A percentile compares a stretch with the other conserved stretches of the same genome.
Evolutionary conservation across 2,329 filamentous ascomycete genomes (phyloP).

Genomic region (Paecilomyces sp.): DNA sequence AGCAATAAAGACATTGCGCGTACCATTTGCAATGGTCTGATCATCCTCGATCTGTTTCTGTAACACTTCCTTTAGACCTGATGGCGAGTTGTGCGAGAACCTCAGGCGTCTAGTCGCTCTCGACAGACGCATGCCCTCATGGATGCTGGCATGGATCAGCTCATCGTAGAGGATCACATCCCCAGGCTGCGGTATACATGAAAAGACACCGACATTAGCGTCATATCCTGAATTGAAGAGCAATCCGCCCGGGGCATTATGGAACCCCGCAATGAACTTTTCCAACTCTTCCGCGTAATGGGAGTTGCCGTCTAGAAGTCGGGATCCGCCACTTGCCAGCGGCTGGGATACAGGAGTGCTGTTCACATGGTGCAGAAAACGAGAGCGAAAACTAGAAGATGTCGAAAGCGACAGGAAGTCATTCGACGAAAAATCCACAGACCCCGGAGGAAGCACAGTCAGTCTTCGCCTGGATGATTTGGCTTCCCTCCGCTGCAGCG

Average conservation of each 20-base stretch:
- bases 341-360: constrained; percentile 28
- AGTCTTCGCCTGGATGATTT: constrained; percentile 41
- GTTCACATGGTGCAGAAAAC: constrained; percentile 43
- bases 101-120: constrained; percentile 42
- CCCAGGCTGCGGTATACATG: constrained; percentile 51
- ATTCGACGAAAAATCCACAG: constrained; percentile 57
- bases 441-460: constrained; percentile 36
- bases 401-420: constrained; percentile 56
- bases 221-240: constrained; percentile 61
- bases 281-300: constrained; percentile 54
- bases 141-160: constrained; percentile 68
- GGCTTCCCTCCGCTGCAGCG: constrained; percentile 32
- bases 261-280: constrained; percentile 51
- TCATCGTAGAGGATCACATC: constrained; percentile 67
- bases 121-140: constrained; percentile 66
- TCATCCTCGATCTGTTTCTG: constrained; percentile 21
- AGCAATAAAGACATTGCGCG: constrained; percentile 56
- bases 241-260: constrained; percentile 50
- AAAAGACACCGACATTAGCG: constrained; percentile 59
- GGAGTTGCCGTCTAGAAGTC: constrained; percentile 60
- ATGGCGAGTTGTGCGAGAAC: constrained; percentile 43
- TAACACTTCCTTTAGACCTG: constrained; percentile 32
- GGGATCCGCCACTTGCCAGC: constrained; percentile 53
- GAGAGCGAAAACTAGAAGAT: constrained; percentile 38
- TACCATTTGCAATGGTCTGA: constrained; percentile 26